A percentile compares a stretch with the other conserved stretches of the same genome.
Evolutionary conservation across 805 yeast species (phyloP).

Genomic region (Lipomyces sp.): DNA sequence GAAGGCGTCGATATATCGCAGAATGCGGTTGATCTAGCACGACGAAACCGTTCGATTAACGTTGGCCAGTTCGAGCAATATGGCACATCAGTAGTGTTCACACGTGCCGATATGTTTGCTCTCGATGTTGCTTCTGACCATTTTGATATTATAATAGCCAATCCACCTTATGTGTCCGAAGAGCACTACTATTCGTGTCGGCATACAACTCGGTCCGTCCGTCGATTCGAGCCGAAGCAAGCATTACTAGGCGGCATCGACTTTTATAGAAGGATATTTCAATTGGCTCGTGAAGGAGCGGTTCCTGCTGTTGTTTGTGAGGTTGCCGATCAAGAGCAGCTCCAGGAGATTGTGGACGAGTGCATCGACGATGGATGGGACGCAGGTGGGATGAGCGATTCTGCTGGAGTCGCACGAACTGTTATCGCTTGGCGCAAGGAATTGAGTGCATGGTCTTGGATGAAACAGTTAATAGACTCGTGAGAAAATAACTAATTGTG

Average conservation of each 20-base stretch:
- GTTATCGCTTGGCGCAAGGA: conserved; percentile 24
- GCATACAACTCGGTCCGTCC: conserved; percentile 67
- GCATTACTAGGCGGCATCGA: conserved; percentile 83
- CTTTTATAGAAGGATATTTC: conserved; percentile 64
- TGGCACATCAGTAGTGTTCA: conserved; percentile 21
- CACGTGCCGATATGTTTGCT: conserved; percentile 22
- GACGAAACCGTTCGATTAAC: conserved; percentile 49
- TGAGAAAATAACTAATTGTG: not conserved
- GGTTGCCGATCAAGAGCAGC: conserved; percentile 68
- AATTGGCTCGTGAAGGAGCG: conserved; percentile 49
- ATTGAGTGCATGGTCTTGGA: conserved; percentile 23
- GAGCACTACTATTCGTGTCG: conserved; percentile 48
- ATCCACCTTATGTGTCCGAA: conserved; percentile 84
- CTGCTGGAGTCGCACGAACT: conserved; percentile 44
- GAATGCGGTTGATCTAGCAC: conserved; percentile 58
- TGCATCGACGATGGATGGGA: conserved; percentile 52
- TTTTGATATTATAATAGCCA: conserved; percentile 69
- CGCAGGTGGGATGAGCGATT: conserved; percentile 56
- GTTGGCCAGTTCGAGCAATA: conserved; percentile 5
- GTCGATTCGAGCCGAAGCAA: conserved; percentile 69
- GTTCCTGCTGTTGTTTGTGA: conserved; percentile 75
- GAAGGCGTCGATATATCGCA: conserved; percentile 63
- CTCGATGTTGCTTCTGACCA: not conserved
- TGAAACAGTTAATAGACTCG: conserved; percentile 14
- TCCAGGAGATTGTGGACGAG: conserved; percentile 47